phyloP scores from a whole-genome alignment of 2,329 filamentous ascomycete species.

The Neoarthrinium moseri region DNA sequence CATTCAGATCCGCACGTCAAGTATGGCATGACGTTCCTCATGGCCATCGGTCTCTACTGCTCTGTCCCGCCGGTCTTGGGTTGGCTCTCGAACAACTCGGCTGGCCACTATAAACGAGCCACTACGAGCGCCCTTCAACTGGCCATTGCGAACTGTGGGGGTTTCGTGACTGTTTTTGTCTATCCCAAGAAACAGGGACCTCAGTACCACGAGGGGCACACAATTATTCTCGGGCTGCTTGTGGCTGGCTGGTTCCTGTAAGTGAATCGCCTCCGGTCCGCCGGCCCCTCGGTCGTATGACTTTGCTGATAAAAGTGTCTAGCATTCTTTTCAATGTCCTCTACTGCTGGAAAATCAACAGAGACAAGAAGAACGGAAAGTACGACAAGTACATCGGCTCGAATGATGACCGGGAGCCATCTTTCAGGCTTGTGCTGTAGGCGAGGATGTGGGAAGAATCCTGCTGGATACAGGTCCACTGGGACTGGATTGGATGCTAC shows the following conservation, averaged over 20 bases:
- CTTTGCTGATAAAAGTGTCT: constrained; percentile 7
- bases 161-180: constrained; percentile 64
- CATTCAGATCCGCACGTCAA: constrained; percentile 46
- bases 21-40: constrained; percentile 67
- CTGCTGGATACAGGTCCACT: too few species aligned
- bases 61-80: constrained; percentile 62
- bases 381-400: constrained; percentile 55
- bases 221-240: constrained; percentile 57
- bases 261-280: constrained; percentile 29
- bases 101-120: constrained; percentile 68
- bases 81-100: constrained; percentile 68
- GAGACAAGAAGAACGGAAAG: constrained; percentile 59
- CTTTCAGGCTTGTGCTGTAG: constrained; percentile 61
- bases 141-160: constrained; percentile 65
- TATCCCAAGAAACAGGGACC: constrained; percentile 58
- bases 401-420: constrained; percentile 63
- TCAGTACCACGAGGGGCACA: constrained; percentile 60
- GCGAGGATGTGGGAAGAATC: too few species aligned
- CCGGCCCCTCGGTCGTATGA: constrained; percentile 9
- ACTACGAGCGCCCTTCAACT: constrained; percentile 66
- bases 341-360: constrained; percentile 63
- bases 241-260: constrained; percentile 64
- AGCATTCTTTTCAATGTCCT: constrained; percentile 60
- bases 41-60: constrained; percentile 64
- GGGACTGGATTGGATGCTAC: too few species aligned